These are phyloP conservation scores for Paraphaeosphaeria minitans DNA, from an alignment of 2,329 filamentous ascomycete genomes.

Conservation along the genomic window DNA sequence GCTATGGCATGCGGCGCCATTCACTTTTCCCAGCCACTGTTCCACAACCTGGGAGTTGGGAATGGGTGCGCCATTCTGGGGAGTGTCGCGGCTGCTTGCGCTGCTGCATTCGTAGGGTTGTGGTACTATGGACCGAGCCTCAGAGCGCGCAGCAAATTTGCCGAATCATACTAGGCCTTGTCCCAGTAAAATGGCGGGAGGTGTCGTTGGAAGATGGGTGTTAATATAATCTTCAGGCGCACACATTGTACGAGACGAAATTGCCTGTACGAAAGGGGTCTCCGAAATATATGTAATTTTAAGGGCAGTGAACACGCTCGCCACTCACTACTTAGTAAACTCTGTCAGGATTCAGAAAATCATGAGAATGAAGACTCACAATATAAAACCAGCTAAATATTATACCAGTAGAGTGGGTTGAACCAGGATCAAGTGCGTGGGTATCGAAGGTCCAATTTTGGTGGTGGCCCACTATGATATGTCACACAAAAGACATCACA, in stretches of 20 bases:
- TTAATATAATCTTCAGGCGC: too few species aligned
- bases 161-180: constrained; percentile 10
- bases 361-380: too few species aligned
- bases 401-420: too few species aligned
- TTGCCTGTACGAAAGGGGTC: neutral
- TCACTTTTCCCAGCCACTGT: constrained; percentile 63
- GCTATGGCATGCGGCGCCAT: constrained; percentile 61
- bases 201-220: too few species aligned
- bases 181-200: too few species aligned
- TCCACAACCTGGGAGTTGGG: constrained; percentile 60
- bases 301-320: neutral
- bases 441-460: too few species aligned
- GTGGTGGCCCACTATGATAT: too few species aligned
- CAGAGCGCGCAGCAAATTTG: constrained; percentile 11
- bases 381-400: too few species aligned
- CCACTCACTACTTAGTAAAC: too few species aligned
- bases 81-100: constrained; percentile 36
- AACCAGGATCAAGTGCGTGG: too few species aligned
- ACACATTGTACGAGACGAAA: neutral
- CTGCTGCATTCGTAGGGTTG: constrained; percentile 61
- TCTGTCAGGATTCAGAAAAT: too few species aligned
- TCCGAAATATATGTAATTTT: neutral
- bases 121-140: constrained; percentile 58
- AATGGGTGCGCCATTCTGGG: constrained; percentile 61
- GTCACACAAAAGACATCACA: neutral